Evolutionary conservation across 805 yeast genomes (phyloP).

Genomic region (Nakazawaea ernobii): DNA sequence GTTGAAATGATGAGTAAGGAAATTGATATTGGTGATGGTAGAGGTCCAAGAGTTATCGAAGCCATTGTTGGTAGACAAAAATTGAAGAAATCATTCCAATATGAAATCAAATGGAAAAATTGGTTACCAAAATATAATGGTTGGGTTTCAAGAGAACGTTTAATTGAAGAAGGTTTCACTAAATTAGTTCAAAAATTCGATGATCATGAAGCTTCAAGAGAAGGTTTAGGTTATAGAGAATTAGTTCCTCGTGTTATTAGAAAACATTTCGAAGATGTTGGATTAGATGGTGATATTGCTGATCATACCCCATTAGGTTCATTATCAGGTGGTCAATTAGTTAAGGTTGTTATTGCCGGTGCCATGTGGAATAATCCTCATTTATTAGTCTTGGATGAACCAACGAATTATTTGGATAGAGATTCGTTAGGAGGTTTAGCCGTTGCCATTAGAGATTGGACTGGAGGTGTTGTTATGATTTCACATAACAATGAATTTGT

Average conservation of each 20-base stretch:
- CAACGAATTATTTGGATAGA: conserved; percentile 96
- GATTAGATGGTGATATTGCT: conserved; percentile 96
- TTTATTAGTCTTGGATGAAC: conserved; percentile 92
- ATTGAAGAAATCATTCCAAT: conserved; percentile 92
- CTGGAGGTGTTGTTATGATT: conserved; percentile 97
- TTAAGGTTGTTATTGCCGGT: conserved; percentile 97
- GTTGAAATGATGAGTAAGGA: conserved; percentile 70
- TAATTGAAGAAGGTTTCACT: conserved; percentile 79
- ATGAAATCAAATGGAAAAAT: conserved; percentile 89
- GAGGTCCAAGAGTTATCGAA: conserved; percentile 84
- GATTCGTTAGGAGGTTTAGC: conserved; percentile 98
- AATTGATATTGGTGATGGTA: conserved; percentile 78
- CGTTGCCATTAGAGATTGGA: conserved; percentile 96
- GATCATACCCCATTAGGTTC: conserved; percentile 98
- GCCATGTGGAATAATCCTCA: conserved; percentile 99
- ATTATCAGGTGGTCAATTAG: conserved; percentile 96
- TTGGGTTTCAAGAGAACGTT: conserved; percentile 82
- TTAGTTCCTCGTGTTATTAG: conserved; percentile 87
- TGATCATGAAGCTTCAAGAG: conserved; percentile 98
- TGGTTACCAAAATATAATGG: conserved; percentile 93
- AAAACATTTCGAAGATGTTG: conserved; percentile 95
- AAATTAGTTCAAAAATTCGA: conserved; percentile 94
- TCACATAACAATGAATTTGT: conserved; percentile 97
- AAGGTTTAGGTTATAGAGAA: conserved; percentile 97
- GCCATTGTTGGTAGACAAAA: conserved; percentile 97